Percentiles rank a stretch among this genome's conserved stretches.
Conservation (phyloP, 257 asterid genomes). For the Forsythia viridissima region DNA sequence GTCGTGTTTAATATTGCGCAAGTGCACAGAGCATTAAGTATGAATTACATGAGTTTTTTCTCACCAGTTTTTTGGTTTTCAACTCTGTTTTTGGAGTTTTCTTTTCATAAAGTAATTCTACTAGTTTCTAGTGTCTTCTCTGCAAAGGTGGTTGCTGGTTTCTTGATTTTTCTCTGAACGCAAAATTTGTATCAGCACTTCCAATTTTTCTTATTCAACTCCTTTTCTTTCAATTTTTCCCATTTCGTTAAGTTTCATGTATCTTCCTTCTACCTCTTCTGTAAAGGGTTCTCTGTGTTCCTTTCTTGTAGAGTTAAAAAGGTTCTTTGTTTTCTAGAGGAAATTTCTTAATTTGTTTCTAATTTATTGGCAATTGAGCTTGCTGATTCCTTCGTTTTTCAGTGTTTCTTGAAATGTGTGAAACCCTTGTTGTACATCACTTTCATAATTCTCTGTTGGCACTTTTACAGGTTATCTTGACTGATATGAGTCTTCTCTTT, state of each 20-base stretch:
- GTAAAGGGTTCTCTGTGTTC: neutral
- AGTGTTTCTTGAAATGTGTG: constrained; percentile 17
- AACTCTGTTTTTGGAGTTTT: constrained; percentile 12
- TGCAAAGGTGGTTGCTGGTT: constrained; percentile 28
- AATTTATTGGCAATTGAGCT: too few species aligned
- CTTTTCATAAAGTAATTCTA: constrained; percentile 18
- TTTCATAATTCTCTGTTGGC: constrained; percentile 28
- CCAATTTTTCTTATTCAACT: neutral
- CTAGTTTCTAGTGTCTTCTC: constrained; percentile 24
- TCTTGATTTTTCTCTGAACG: constrained; percentile 12
- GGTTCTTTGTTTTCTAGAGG: neutral
- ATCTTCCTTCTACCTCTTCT: neutral
- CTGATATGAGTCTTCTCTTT: constrained; percentile 19
- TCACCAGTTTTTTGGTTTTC: constrained; percentile 21
- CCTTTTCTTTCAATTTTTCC: constrained; percentile 2
- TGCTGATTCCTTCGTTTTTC: too few species aligned
- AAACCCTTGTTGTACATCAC: constrained; percentile 3
- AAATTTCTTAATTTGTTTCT: neutral
- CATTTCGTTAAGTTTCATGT: neutral
- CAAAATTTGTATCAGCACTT: neutral
- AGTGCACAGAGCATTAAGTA: neutral
- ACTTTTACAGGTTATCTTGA: constrained; percentile 33
- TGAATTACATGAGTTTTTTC: constrained; percentile 1
- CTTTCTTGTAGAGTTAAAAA: constrained; percentile 1
- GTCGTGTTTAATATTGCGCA: neutral